phyloP scores from a whole-genome alignment of 805 yeast genomes.

The Pichia heedii region DNA sequence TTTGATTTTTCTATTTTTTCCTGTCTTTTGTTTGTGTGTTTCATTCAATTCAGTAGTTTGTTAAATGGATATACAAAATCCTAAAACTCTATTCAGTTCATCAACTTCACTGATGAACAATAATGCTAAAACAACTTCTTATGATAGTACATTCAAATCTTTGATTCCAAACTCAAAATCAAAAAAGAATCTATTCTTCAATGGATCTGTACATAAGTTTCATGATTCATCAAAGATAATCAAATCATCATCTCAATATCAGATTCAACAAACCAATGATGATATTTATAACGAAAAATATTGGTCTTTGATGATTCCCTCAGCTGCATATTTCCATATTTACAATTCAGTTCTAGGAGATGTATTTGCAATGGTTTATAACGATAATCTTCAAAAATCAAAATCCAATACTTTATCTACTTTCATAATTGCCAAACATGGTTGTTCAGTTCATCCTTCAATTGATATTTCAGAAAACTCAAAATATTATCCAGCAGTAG shows the following conservation, averaged over 20 bases:
- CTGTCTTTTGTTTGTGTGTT: too few relatives aligned
- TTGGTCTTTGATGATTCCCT: slow-evolving; percentile 37
- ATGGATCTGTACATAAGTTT: not conserved
- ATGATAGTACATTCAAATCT: not conserved
- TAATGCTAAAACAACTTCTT: not conserved
- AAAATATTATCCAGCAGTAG: slow-evolving; percentile 70
- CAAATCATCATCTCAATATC: slow-evolving; percentile 3
- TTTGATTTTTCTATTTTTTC: too few relatives aligned
- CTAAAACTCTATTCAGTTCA: not conserved
- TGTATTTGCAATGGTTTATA: slow-evolving; percentile 41
- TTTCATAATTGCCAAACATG: slow-evolving; percentile 53
- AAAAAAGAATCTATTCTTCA: slow-evolving; percentile 3
- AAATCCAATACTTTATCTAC: slow-evolving; percentile 31
- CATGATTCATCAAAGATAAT: not conserved
- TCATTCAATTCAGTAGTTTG: not conserved
- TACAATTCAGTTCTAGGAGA: slow-evolving; percentile 39
- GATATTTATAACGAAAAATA: slow-evolving; percentile 16
- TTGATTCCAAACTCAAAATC: slow-evolving; percentile 6
- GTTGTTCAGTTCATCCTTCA: slow-evolving; percentile 50
- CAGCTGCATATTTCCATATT: slow-evolving; percentile 47
- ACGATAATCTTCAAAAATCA: slow-evolving; percentile 30
- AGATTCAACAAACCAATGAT: slow-evolving; percentile 7
- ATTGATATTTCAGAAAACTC: slow-evolving; percentile 53
- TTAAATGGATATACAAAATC: too few relatives aligned
- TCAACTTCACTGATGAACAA: not conserved